phyloP scores from a whole-genome alignment of 495 filamentous ascomycete species.

The Annulohypoxylon maeteangense region DNA sequence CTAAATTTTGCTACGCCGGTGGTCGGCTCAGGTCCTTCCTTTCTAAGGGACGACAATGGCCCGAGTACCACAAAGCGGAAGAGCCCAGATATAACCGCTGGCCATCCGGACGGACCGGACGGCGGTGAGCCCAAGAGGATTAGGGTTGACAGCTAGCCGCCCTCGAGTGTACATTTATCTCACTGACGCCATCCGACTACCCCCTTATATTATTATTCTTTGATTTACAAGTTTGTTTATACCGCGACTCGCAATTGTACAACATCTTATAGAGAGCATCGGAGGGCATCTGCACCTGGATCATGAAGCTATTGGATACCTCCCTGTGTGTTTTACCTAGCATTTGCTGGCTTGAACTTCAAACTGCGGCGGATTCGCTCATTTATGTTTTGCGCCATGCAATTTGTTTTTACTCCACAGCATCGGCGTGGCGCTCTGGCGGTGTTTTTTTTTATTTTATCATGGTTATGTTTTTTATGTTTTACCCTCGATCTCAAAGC shows the following conservation, averaged over 20 bases:
- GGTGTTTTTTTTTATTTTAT: no score
- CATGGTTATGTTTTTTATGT: slow-evolving; percentile 28
- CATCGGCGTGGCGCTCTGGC: slow-evolving; percentile 48
- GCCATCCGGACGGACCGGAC: slow-evolving; percentile 48
- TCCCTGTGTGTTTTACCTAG: slow-evolving; percentile 28
- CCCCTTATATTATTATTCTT: not conserved
- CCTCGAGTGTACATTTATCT: not conserved
- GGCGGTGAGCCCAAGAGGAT: slow-evolving; percentile 58
- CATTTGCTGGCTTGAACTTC: slow-evolving; percentile 32
- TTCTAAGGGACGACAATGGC: slow-evolving; percentile 64
- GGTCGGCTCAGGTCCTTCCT: slow-evolving; percentile 73
- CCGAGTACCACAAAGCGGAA: slow-evolving; percentile 54
- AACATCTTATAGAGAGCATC: slow-evolving; percentile 34
- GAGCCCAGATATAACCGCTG: slow-evolving; percentile 57
- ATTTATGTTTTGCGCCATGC: slow-evolving; percentile 43
- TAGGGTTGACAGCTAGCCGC: slow-evolving; percentile 51
- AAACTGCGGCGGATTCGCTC: slow-evolving; percentile 29
- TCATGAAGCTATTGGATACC: slow-evolving; percentile 34
- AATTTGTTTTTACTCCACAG: slow-evolving; percentile 35
- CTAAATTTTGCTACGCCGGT: slow-evolving; percentile 92
- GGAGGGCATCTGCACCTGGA: slow-evolving; percentile 9
- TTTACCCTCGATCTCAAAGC: slow-evolving; percentile 18
- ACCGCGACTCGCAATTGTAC: slow-evolving; percentile 31
- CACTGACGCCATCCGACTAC: not conserved
- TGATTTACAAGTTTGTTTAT: slow-evolving; percentile 18